A percentile compares a stretch with the other conserved stretches of the same genome.
These are phyloP conservation scores for Tylopilus vinaceipallidus DNA, from an alignment of 768 basidiomycete species.

Conservation along the genomic window DNA sequence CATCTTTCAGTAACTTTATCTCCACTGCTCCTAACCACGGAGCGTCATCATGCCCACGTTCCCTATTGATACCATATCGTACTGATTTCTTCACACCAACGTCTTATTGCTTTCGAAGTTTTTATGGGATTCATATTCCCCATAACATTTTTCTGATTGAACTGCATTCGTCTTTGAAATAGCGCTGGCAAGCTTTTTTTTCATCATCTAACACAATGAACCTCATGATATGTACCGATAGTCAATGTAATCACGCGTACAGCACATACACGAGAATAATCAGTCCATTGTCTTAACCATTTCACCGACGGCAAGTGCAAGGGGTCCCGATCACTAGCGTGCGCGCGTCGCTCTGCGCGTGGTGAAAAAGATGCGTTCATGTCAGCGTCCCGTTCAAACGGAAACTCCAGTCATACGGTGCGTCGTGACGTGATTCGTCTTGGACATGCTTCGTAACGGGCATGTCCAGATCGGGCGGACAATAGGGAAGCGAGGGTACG, in stretches of 20 bases:
- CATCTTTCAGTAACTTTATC: background rate
- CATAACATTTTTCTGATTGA: slow-evolving; percentile 1
- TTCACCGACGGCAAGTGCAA: no score
- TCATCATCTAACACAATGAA: background rate
- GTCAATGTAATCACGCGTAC: background rate
- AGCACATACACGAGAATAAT: background rate
- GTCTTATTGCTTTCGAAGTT: background rate
- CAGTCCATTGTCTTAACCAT: background rate
- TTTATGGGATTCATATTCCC: background rate
- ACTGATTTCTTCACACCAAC: background rate
- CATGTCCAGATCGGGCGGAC: slow-evolving; percentile 9
- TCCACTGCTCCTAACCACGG: no score
- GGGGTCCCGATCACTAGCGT: no score
- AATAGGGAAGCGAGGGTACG: slow-evolving; percentile 1
- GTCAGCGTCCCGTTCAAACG: background rate
- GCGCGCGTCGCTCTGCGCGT: no score
- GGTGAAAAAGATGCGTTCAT: no score
- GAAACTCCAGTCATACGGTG: no score
- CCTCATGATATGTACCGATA: slow-evolving; percentile 8
- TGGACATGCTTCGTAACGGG: background rate
- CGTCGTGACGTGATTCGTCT: background rate
- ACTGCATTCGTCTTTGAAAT: slow-evolving; percentile 10
- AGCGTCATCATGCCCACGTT: background rate
- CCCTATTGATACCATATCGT: slow-evolving; percentile 1
- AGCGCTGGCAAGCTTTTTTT: slow-evolving; percentile 6